Conservation (phyloP, 2,329 filamentous ascomycete genomes). For the Diaporthe capsici region DNA sequence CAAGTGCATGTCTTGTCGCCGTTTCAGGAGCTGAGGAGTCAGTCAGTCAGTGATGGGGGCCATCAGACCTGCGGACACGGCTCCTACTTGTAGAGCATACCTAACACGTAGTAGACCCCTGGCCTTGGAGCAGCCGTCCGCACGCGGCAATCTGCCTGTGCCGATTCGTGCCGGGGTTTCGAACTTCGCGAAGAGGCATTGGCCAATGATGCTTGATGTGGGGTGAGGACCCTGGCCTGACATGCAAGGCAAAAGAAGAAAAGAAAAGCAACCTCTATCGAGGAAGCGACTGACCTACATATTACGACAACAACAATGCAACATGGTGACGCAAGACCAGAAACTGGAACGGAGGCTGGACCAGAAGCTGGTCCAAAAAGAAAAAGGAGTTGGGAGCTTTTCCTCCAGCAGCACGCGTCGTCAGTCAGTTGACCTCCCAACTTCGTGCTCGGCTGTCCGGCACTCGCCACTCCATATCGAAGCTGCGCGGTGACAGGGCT, state of each 20-base stretch:
- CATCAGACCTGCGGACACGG: conserved; percentile 15
- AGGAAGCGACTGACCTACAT: conserved; percentile 12
- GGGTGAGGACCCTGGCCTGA: background rate
- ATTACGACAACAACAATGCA: conserved; percentile 11
- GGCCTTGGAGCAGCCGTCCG: background rate
- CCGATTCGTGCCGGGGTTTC: background rate
- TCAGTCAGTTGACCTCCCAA: background rate
- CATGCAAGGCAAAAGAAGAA: background rate
- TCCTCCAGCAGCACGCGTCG: background rate
- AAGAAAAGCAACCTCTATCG: background rate
- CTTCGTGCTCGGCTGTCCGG: conserved; percentile 11
- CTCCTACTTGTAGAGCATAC: background rate
- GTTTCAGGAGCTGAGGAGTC: conserved; percentile 28
- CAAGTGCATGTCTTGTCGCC: conserved; percentile 14
- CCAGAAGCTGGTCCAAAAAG: background rate
- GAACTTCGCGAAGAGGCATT: conserved; percentile 4
- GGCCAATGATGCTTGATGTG: conserved; percentile 21
- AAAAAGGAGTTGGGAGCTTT: background rate
- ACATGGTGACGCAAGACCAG: conserved; percentile 2
- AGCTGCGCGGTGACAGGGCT: background rate
- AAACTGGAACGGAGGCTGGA: background rate
- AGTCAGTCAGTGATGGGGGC: background rate
- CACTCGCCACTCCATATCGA: background rate
- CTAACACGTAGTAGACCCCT: background rate
- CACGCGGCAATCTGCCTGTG: conserved; percentile 8